A percentile compares a stretch with the other conserved stretches of the same genome.
Conservation (phyloP, 768 basidiomycete species). For the Pholiota molesta region DNA sequence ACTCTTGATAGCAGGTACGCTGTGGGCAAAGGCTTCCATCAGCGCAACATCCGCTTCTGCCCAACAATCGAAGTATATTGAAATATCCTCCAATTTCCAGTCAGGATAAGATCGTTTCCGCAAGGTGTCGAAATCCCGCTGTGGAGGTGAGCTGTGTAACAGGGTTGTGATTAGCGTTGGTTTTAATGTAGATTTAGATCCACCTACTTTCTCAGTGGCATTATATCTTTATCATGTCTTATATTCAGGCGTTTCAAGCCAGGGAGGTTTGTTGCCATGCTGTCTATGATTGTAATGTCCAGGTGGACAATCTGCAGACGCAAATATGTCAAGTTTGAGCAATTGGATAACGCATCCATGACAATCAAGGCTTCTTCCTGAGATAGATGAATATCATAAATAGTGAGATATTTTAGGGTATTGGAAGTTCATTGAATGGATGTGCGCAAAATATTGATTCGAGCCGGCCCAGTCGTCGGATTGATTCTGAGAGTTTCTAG, state of each 20-base stretch:
- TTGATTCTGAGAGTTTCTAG: background rate
- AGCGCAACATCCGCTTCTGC: background rate
- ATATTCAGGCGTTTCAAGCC: background rate
- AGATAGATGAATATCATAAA: background rate
- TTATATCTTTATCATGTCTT: background rate
- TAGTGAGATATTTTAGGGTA: background rate
- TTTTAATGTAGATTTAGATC: too few relatives aligned
- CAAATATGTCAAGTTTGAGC: background rate
- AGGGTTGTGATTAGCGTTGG: background rate
- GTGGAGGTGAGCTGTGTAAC: background rate
- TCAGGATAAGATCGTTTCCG: background rate
- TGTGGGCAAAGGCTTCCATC: background rate
- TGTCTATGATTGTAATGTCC: background rate
- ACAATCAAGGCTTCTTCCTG: background rate
- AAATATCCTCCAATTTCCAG: background rate
- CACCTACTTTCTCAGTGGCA: background rate
- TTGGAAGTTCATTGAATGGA: background rate
- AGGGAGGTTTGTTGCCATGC: background rate
- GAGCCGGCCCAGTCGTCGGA: background rate
- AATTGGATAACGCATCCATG: background rate
- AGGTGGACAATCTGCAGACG: background rate
- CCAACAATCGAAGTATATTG: background rate
- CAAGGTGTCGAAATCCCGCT: background rate
- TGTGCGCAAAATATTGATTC: background rate
- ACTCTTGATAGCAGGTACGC: background rate